phyloP scores from a whole-genome alignment of 2,329 filamentous ascomycete genomes.

The Dryadomyces quercus-mongolicae region DNA sequence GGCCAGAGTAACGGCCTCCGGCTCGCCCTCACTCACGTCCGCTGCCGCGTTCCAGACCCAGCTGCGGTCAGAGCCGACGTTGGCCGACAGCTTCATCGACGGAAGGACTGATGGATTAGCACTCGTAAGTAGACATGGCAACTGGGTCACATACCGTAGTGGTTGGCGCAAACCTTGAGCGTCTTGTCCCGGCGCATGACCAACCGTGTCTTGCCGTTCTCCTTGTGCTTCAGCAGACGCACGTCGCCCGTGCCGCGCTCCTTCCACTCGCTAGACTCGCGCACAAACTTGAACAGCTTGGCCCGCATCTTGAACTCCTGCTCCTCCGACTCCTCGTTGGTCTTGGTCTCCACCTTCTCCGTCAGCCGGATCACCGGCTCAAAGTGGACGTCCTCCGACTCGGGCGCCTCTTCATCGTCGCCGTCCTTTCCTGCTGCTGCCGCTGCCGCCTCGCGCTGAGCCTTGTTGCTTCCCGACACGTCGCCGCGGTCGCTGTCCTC shows the following conservation, averaged over 20 bases:
- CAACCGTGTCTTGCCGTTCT: constrained; percentile 92
- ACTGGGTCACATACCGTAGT: constrained; percentile 62
- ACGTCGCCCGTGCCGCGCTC: constrained; percentile 97
- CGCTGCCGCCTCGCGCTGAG: constrained; percentile 52
- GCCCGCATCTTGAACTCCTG: constrained; percentile 99
- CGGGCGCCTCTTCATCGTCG: constrained; percentile 58
- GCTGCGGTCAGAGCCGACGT: constrained; percentile 93
- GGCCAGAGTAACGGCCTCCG: constrained; percentile 88
- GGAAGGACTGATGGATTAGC: constrained; percentile 72
- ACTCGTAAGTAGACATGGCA: too few species aligned
- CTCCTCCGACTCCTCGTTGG: constrained; percentile 96
- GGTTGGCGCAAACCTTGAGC: constrained; percentile 99
- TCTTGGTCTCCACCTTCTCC: constrained; percentile 93
- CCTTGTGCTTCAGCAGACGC: constrained; percentile 93
- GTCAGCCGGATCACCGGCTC: constrained; percentile 93
- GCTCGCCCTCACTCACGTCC: constrained; percentile 95
- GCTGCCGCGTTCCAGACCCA: constrained; percentile 99
- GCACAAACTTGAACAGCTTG: constrained; percentile 98
- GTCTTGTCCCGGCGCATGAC: constrained; percentile 99
- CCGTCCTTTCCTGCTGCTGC: constrained; percentile 41
- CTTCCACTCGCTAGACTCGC: constrained; percentile 92
- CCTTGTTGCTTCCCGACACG: constrained; percentile 80
- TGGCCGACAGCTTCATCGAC: constrained; percentile 97
- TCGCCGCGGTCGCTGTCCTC: constrained; percentile 73
- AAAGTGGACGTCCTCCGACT: constrained; percentile 91